These are phyloP conservation scores for Zygotorulaspora mrakii DNA, from an alignment of 1,139 yeast genomes.

Conservation along the genomic window DNA sequence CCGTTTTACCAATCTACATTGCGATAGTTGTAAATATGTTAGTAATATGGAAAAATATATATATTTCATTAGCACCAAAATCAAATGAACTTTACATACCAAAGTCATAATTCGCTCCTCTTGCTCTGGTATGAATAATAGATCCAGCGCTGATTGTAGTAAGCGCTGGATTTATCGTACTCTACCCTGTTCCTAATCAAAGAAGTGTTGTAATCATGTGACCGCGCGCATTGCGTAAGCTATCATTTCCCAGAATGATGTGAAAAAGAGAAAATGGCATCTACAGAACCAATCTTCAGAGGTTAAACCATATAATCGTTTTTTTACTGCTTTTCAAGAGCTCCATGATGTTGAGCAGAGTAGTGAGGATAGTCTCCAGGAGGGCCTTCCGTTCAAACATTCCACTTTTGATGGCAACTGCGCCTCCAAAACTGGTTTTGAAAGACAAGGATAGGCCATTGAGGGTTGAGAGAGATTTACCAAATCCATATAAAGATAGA, in stretches of 20 bases:
- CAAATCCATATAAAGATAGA: conserved; percentile 65
- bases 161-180: too few species aligned
- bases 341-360: conserved; percentile 8
- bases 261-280: too few species aligned
- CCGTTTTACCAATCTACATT: conserved; percentile 51
- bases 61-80: too few species aligned
- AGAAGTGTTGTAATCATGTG: too few species aligned
- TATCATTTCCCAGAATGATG: too few species aligned
- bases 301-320: too few species aligned
- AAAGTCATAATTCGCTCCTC: conserved; percentile 12
- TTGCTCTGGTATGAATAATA: too few species aligned
- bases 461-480: conserved; percentile 62
- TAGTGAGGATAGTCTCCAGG: conserved; percentile 1
- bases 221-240: too few species aligned
- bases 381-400: conserved; percentile 8
- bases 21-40: background rate
- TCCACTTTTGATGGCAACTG: conserved; percentile 13
- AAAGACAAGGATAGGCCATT: conserved; percentile 42
- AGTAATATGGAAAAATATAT: background rate
- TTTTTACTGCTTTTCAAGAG: background rate
- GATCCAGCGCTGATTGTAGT: too few species aligned
- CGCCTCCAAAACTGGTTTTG: conserved; percentile 19
- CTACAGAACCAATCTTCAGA: too few species aligned
- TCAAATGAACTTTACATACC: conserved; percentile 8
- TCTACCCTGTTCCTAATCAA: too few species aligned